Percentiles rank a stretch among this genome's conserved stretches.
phyloP scores from a whole-genome alignment of 306 rosid genomes.

The Amphicarpaea edgeworthii region DNA sequence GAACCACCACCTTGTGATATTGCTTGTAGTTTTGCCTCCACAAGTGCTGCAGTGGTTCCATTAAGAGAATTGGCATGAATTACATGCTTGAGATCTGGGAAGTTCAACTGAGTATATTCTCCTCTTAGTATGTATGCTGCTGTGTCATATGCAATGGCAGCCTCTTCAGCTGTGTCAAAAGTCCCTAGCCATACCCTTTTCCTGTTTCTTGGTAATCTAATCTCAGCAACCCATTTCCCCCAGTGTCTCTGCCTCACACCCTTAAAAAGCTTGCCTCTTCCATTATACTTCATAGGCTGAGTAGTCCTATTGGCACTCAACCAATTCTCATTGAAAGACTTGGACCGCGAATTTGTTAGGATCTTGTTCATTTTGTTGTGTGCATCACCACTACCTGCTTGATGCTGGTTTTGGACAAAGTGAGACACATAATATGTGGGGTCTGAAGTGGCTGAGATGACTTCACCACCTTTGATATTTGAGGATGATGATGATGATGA shows the following conservation, averaged over 20 bases:
- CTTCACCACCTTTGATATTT: conserved; percentile 41
- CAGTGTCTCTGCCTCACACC: conserved; percentile 98
- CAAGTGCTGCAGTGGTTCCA: conserved; percentile 79
- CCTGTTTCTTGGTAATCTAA: conserved; percentile 86
- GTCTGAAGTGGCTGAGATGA: conserved; percentile 42
- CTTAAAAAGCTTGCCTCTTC: conserved; percentile 71
- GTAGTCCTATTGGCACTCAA: conserved; percentile 68
- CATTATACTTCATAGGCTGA: conserved; percentile 71
- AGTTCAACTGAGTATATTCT: conserved; percentile 82
- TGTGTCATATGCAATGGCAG: conserved; percentile 93
- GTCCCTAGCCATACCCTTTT: conserved; percentile 96
- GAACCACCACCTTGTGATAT: conserved; percentile 56
- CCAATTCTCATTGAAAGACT: conserved; percentile 67
- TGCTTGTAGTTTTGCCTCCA: conserved; percentile 81
- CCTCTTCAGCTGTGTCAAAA: conserved; percentile 88
- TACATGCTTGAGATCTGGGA: conserved; percentile 77
- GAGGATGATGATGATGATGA: conserved; percentile 40
- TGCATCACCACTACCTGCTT: conserved; percentile 46
- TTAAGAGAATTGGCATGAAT: conserved; percentile 69
- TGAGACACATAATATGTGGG: conserved; percentile 47
- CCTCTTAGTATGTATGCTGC: conserved; percentile 92
- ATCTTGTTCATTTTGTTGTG: conserved; percentile 54
- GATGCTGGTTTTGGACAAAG: conserved; percentile 46
- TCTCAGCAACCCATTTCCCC: conserved; percentile 99
- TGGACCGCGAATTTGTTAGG: conserved; percentile 39